These are phyloP conservation scores for Hamamelis virginiana DNA, from an alignment of 164 flowering plant genomes.

Conservation along the genomic window DNA sequence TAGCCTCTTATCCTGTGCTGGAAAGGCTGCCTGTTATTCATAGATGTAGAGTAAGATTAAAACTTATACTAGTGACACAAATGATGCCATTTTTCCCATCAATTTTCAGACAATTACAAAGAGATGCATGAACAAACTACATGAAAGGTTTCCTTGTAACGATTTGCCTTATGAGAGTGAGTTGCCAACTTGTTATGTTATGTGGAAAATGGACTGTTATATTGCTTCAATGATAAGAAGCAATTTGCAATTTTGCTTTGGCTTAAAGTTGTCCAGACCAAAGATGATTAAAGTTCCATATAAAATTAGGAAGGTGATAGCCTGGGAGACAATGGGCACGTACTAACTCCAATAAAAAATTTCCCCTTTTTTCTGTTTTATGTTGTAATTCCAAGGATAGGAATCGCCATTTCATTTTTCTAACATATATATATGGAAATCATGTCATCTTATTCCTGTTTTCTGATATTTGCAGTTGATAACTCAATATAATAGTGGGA, in stretches of 20 bases:
- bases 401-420: no score
- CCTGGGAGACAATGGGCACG: not conserved
- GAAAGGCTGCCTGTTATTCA: constrained; percentile 76
- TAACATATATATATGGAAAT: no score
- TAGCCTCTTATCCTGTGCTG: constrained; percentile 79
- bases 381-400: no score
- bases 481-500: no score
- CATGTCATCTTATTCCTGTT: no score
- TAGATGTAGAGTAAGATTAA: constrained; percentile 10
- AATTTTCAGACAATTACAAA: not conserved
- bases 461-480: no score
- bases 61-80: not conserved
- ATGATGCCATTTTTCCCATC: not conserved
- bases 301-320: not conserved
- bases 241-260: not conserved
- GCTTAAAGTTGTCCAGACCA: not conserved
- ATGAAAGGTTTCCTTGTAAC: not conserved
- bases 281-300: not conserved
- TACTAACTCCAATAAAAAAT: not conserved
- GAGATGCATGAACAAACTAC: not conserved
- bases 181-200: not conserved
- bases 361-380: not conserved
- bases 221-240: not conserved
- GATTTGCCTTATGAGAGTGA: not conserved
- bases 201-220: not conserved